Percentiles rank a stretch among this genome's conserved stretches.
Evolutionary conservation across 148 eudicot genomes (phyloP).

Genomic region (Chenopodium berlandieri): DNA sequence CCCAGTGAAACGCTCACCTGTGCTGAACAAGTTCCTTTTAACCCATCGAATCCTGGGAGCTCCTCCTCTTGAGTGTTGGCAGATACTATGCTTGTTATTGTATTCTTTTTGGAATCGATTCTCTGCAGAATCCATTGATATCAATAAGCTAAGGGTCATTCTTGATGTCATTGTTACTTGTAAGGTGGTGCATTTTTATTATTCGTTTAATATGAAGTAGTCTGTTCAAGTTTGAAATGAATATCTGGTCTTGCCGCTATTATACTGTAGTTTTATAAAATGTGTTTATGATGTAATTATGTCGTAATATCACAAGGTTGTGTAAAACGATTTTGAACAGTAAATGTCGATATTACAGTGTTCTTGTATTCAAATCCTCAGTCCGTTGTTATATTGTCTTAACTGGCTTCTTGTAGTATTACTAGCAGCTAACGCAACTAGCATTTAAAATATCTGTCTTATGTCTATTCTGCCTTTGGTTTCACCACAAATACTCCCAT

Average conservation of each 20-base stretch:
- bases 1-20: slow-evolving; percentile 66
- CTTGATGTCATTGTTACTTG: slow-evolving; percentile 12
- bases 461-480: background rate
- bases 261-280: slow-evolving; percentile 7
- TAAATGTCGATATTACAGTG: slow-evolving; percentile 9
- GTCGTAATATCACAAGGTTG: slow-evolving; percentile 20
- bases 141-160: slow-evolving; percentile 23
- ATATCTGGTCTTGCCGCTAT: background rate
- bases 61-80: slow-evolving; percentile 39
- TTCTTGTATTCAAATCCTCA: background rate
- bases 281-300: slow-evolving; percentile 29
- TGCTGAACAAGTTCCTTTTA: slow-evolving; percentile 69
- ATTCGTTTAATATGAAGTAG: slow-evolving; percentile 13
- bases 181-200: slow-evolving; percentile 12
- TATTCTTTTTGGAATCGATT: slow-evolving; percentile 18
- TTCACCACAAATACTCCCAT: background rate
- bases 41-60: slow-evolving; percentile 38
- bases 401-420: background rate
- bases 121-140: slow-evolving; percentile 14
- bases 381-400: background rate
- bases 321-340: slow-evolving; percentile 24
- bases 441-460: background rate
- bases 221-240: slow-evolving; percentile 7
- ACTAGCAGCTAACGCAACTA: background rate
- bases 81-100: background rate